Base-by-base conservation (phyloP, 208 protist species). In the Leishmania mexicana region DNA sequence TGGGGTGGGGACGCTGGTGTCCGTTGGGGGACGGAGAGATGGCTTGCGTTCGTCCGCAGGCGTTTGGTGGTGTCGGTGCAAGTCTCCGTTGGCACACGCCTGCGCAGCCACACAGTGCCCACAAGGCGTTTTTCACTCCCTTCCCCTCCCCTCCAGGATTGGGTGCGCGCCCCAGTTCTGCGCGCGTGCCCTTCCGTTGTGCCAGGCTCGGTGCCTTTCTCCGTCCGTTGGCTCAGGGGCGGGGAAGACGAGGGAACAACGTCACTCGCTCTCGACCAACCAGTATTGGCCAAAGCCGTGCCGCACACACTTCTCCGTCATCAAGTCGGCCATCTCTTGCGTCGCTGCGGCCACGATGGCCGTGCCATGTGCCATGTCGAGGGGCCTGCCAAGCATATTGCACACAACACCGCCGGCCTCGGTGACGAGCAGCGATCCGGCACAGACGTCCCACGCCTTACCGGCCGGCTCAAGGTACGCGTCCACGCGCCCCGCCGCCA, bases 351-450 rank as follows among this genome's bases (percentile, higher is more conserved):
- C 90, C 2, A 90, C 81, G 57, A 94, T 92, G 28, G 89, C 93
- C 19, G 90, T 89, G 62, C 85, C 84, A 3, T 81, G 72, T n/a
- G 86, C 57, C 81, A 96, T 85, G 58, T 89, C 84, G 62, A 96
- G 90, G 7, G 83, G 65, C 24, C 83, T 79, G 15, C 90, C 92
- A 17, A 85, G 77, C 57, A 95, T 84, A 83, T 95, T 90, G 57
- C 49, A 79, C 60, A 94, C 90, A 19, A 92, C 76, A 4, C 92
- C 92, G 45, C 94, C 94, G 2, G 92, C 91, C 75, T 97, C 94
- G 3, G 81, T 87, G n/a, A 97, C 84, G 40, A 96, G 76, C 17
- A 97, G 79, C 31, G 88, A 81, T 10, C 87, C 91, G 28, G 91
- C 89, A 64, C 84, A 88, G 1, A 96, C 83, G 81, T 96, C 90